Conservation (phyloP, 768 basidiomycete species). For the Psilocybe tampanensis region DNA sequence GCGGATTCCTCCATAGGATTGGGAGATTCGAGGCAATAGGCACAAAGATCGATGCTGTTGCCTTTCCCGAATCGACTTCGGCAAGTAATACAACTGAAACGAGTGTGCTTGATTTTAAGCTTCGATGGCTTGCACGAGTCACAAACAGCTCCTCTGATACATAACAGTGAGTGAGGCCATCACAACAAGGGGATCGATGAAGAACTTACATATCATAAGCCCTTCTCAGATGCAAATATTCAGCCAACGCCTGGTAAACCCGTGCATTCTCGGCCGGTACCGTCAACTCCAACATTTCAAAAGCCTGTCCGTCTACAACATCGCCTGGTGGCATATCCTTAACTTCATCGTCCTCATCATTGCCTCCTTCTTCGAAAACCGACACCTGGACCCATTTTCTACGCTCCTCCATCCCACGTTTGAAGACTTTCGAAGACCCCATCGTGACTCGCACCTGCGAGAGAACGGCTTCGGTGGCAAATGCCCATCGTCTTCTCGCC, state of each 20-base stretch:
- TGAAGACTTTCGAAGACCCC: conserved; percentile 5
- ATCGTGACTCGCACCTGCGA: neutral
- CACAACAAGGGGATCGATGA: neutral
- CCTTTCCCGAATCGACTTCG: conserved; percentile 4
- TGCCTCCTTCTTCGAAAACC: neutral
- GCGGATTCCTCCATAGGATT: neutral
- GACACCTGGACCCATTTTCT: conserved; percentile 5
- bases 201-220: neutral
- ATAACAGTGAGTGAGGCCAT: neutral
- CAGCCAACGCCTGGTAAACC: neutral
- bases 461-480: conserved; percentile 8
- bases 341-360: neutral
- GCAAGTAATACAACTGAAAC: conserved; percentile 18
- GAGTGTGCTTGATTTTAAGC: conserved; percentile 8
- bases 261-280: neutral
- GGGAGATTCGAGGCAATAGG: conserved; percentile 11
- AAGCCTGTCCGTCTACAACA: neutral
- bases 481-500: conserved; percentile 14
- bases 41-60: conserved; percentile 12
- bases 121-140: conserved; percentile 4
- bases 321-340: neutral
- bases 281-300: neutral
- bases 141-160: neutral
- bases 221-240: neutral
- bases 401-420: neutral